Evolutionary conservation across 768 basidiomycete species (phyloP).

Genomic region (Boletus sensibilis): DNA sequence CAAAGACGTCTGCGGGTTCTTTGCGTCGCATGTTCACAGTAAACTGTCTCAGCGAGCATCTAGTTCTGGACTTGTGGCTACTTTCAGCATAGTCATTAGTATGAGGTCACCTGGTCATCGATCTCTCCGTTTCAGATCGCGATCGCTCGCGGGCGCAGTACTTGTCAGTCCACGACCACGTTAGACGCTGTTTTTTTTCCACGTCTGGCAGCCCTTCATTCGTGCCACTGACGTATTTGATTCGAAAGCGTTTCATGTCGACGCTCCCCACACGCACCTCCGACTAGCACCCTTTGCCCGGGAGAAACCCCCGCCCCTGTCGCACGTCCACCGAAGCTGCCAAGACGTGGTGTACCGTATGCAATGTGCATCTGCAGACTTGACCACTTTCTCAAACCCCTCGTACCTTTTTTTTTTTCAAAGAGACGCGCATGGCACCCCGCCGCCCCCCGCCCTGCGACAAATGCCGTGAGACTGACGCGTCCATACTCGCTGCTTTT

Average conservation of each 20-base stretch:
- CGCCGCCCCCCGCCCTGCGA: neutral
- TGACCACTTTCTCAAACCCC: slow-evolving; percentile 1
- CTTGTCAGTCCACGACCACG: slow-evolving; percentile 7
- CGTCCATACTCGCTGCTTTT: neutral
- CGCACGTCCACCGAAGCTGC: neutral
- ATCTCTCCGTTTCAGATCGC: slow-evolving; percentile 11
- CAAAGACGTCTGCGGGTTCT: slow-evolving; percentile 2
- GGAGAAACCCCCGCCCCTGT: slow-evolving; percentile 1
- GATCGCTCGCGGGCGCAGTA: slow-evolving; percentile 11
- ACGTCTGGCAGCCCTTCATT: slow-evolving; percentile 3
- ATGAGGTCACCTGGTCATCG: slow-evolving; percentile 6
- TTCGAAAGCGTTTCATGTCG: slow-evolving; percentile 21
- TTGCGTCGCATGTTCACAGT: neutral
- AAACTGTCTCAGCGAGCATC: slow-evolving; percentile 1
- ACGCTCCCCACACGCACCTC: slow-evolving; percentile 24
- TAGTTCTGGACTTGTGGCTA: neutral
- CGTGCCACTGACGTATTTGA: slow-evolving; percentile 22
- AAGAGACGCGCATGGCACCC: neutral
- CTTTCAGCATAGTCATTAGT: neutral
- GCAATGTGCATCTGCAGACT: slow-evolving; percentile 2
- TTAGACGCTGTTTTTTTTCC: slow-evolving; percentile 9
- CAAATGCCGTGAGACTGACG: neutral
- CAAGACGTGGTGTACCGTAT: neutral
- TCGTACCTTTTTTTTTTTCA: neutral
- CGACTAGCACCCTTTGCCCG: slow-evolving; percentile 25